phyloP scores from a whole-genome alignment of 2,329 filamentous ascomycete genomes.

The Talaromyces marneffei region DNA sequence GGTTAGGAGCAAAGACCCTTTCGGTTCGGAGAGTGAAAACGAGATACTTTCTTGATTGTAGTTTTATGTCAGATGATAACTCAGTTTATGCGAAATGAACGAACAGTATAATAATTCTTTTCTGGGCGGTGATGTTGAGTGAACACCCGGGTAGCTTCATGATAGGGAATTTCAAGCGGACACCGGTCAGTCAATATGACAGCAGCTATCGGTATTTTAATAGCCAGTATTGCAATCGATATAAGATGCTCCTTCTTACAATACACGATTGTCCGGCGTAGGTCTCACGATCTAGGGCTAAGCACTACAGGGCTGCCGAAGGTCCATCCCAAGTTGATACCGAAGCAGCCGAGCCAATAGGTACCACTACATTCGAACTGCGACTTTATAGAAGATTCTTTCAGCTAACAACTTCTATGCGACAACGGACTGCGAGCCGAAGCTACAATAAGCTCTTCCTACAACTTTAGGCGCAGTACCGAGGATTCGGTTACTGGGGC shows the following conservation, averaged over 20 bases:
- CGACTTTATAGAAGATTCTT: neutral
- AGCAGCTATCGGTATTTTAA: neutral
- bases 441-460: neutral
- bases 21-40: neutral
- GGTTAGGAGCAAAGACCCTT: neutral
- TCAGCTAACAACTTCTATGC: neutral
- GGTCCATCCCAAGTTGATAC: neutral
- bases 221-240: neutral
- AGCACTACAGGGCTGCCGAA: neutral
- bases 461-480: neutral
- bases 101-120: neutral
- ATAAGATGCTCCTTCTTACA: no score
- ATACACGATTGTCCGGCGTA: neutral
- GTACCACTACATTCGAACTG: neutral
- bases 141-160: no score
- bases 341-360: neutral
- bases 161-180: no score
- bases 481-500: neutral
- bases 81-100: slow-evolving; percentile 1
- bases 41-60: slow-evolving; percentile 3
- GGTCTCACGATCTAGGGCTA: neutral
- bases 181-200: neutral
- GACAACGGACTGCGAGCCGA: neutral
- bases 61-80: slow-evolving; percentile 3
- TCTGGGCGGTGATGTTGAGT: neutral